phyloP scores from a whole-genome alignment of 208 protist species.

The Leptomonas pyrrhocoris region DNA sequence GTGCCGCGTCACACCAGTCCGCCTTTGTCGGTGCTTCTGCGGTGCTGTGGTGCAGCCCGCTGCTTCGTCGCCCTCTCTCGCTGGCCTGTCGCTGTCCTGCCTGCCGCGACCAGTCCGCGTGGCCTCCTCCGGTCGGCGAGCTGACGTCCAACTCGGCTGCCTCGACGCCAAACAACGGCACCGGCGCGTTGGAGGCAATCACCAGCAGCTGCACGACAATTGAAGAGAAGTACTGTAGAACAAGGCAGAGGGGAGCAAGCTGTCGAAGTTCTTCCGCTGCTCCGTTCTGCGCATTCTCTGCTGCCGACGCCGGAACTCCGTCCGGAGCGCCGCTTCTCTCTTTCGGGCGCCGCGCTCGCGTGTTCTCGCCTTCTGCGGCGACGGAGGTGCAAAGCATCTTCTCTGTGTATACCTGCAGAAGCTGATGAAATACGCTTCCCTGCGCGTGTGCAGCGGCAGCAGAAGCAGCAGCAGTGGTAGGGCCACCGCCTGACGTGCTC shows the following conservation, averaged over 20 bases:
- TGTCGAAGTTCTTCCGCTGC: constrained; percentile 8
- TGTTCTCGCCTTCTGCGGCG: neutral
- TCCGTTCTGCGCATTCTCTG: neutral
- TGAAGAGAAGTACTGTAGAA: constrained; percentile 25
- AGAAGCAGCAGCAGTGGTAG: neutral
- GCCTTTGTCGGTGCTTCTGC: neutral
- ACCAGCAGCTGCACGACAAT: constrained; percentile 38
- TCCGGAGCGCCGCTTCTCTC: neutral
- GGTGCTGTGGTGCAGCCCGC: no score
- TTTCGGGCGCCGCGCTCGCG: neutral
- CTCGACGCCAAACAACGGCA: constrained; percentile 14
- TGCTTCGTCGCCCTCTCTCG: neutral
- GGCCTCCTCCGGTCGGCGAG: neutral
- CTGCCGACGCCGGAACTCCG: neutral
- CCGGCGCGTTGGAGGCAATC: constrained; percentile 24
- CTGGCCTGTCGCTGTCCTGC: neutral
- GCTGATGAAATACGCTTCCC: constrained; percentile 1
- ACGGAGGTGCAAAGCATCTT: neutral
- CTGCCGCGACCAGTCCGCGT: neutral
- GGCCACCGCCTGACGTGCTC: neutral
- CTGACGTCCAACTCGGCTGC: constrained; percentile 1
- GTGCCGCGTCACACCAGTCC: constrained; percentile 19
- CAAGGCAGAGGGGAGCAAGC: constrained; percentile 28
- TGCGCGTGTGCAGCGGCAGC: neutral
- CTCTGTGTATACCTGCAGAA: constrained; percentile 6